Evolutionary conservation across 2,329 filamentous ascomycete genomes (phyloP).

Genomic region (Lojkania enalia): DNA sequence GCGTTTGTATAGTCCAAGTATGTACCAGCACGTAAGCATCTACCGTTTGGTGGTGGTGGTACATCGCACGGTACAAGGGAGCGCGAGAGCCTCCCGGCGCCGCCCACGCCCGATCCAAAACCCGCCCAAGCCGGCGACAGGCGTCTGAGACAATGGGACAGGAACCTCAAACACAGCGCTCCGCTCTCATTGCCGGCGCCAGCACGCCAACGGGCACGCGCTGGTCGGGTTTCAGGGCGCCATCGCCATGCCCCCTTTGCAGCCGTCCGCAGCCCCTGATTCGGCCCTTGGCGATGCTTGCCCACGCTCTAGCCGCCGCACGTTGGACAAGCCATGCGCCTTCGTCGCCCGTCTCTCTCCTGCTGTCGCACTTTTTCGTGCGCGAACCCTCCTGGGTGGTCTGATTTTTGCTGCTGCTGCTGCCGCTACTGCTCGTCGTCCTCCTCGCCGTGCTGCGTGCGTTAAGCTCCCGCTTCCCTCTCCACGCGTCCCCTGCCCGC

Average conservation of each 20-base stretch:
- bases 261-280: conserved; percentile 23
- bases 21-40: no score
- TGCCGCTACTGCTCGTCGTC: no score
- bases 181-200: conserved; percentile 22
- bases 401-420: conserved; percentile 39
- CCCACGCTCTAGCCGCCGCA: conserved; percentile 29
- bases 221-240: conserved; percentile 34
- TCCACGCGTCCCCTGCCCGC: conserved; percentile 34
- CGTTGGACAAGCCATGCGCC: conserved; percentile 33
- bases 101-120: conserved; percentile 28
- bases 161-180: conserved; percentile 34
- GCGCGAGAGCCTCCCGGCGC: no score
- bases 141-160: no score
- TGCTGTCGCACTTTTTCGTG: conserved; percentile 36
- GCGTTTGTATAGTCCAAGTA: no score
- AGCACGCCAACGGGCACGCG: conserved; percentile 26
- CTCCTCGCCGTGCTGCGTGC: conserved; percentile 35
- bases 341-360: conserved; percentile 28
- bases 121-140: conserved; percentile 18
- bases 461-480: conserved; percentile 29
- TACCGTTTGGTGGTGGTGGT: no score
- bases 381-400: conserved; percentile 34
- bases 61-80: no score
- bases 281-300: conserved; percentile 21
- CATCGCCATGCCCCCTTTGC: conserved; percentile 16